Evolutionary conservation across 1,284 basidiomycete genomes (phyloP).

Genomic region (Sanghuangporus baumii): DNA sequence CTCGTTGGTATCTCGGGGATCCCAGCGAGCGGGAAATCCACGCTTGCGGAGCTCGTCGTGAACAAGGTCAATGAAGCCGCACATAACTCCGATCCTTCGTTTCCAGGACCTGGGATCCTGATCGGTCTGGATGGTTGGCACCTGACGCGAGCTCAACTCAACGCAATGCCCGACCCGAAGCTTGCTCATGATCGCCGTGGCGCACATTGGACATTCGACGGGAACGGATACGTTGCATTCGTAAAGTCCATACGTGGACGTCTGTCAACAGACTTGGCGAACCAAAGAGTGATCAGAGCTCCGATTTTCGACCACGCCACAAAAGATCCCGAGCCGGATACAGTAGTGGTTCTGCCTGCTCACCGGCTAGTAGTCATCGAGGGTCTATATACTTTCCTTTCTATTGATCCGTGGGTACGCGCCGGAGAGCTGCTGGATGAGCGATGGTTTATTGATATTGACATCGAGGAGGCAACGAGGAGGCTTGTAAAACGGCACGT

Average conservation of each 20-base stretch:
- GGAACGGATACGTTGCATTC: slow-evolving; percentile 59
- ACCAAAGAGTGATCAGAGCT: slow-evolving; percentile 39
- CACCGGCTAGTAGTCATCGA: slow-evolving; percentile 81
- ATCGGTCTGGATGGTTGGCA: slow-evolving; percentile 88
- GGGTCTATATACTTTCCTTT: slow-evolving; percentile 77
- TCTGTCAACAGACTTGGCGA: background rate
- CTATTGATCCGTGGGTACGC: slow-evolving; percentile 65
- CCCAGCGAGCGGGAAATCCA: slow-evolving; percentile 82
- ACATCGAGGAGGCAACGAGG: slow-evolving; percentile 50
- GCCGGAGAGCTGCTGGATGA: slow-evolving; percentile 70
- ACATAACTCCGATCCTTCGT: background rate
- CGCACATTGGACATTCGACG: slow-evolving; percentile 73
- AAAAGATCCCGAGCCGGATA: slow-evolving; percentile 56
- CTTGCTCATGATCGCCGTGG: slow-evolving; percentile 68
- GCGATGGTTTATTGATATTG: slow-evolving; percentile 71
- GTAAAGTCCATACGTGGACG: slow-evolving; percentile 46
- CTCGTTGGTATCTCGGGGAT: slow-evolving; percentile 76
- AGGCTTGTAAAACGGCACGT: slow-evolving; percentile 75
- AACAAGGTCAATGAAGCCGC: slow-evolving; percentile 36
- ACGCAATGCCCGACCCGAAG: slow-evolving; percentile 63
- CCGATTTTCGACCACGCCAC: slow-evolving; percentile 73
- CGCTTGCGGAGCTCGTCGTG: slow-evolving; percentile 56
- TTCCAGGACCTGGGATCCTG: slow-evolving; percentile 38
- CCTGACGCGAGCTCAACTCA: slow-evolving; percentile 58
- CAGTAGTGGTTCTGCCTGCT: slow-evolving; percentile 48